Evolutionary conservation across 2,329 filamentous ascomycete genomes (phyloP), one percentile per base, ranked within the genome.

Genomic region (Trichoderma koningiopsis): DNA sequence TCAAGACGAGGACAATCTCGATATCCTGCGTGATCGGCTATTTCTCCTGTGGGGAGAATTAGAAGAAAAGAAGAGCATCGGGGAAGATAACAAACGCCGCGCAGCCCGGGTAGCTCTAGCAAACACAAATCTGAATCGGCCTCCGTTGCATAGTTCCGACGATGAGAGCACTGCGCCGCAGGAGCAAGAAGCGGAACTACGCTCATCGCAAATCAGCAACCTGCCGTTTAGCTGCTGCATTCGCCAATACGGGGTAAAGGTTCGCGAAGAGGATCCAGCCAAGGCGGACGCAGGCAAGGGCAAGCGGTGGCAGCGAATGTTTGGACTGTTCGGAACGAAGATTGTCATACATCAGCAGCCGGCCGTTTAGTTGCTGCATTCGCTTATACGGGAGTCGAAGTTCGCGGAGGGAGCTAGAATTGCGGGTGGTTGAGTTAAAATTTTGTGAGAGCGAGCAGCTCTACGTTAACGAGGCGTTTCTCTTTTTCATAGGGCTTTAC

Each of bases 11-110:
- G 63, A 77, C 0, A 75, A 80, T 1, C 80, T 96, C 0, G 76
- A 74, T 3, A 71, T 77, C 7, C 80, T 97, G 5, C 86, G 88
- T 62, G 88, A 96, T 73, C 89, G 87, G 73, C 83, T 97, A 68
- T 95, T 91, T 76, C 81, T 88, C 43, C 83, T 97, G 1, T 98
- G 95, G 94, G 95, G 95, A 1, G 88, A 97, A 71, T 83, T 97
- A 1, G 89, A 94, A 76, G 93, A 97, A 76, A 78, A 82, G 59
- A 93, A 92, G 76, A 74, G 75, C 2, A 77, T 73, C 24, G 70
- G 74, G 69, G 78, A 76, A 72, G 76, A 70, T 63, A 67, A 59
- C 5, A 72, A 75, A 70, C 72, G 77, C 57, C 67, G 29, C 10
- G 60, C 47, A 16, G 57, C 63, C 24, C 67, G 24, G 10, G 60